Evolutionary conservation across 352 stramenopile genomes (phyloP).

Genomic region (Globisporangium emineosum): DNA sequence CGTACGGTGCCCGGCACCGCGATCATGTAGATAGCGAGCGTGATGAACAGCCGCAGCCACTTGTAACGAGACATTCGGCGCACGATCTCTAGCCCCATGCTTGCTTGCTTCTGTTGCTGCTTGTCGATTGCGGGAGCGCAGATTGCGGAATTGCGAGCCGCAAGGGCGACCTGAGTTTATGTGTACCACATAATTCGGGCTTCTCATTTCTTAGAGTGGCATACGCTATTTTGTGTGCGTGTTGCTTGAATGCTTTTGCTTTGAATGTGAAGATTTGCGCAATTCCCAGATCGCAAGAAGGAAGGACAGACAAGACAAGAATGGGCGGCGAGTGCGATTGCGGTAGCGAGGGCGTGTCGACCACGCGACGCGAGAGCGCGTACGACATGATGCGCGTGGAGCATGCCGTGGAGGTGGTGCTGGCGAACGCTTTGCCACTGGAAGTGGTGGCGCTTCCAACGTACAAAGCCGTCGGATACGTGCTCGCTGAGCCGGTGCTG

Average conservation of each 20-base stretch:
- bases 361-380: conserved; percentile 55
- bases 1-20: conserved; percentile 17
- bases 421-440: conserved; percentile 41
- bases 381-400: conserved; percentile 77
- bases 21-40: conserved; percentile 29
- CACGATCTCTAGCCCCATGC: conserved; percentile 18
- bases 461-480: conserved; percentile 37
- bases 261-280: neutral
- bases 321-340: conserved; percentile 42
- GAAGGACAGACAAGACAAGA: neutral
- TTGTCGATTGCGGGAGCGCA: neutral
- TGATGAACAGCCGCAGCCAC: conserved; percentile 26
- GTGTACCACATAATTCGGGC: conserved; percentile 1
- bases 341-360: conserved; percentile 43
- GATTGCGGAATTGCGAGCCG: neutral
- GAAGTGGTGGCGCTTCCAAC: conserved; percentile 30
- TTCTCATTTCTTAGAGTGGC: neutral
- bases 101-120: neutral
- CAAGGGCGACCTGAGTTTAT: no score
- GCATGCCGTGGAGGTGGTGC: conserved; percentile 46
- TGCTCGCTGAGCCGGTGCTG: conserved; percentile 50
- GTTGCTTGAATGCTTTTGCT: neutral
- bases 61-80: conserved; percentile 21
- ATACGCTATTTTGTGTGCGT: neutral
- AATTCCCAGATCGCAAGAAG: conserved; percentile 1